phyloP scores from a whole-genome alignment of 2,329 filamentous ascomycete genomes.

The Ophiobolus disseminans region DNA sequence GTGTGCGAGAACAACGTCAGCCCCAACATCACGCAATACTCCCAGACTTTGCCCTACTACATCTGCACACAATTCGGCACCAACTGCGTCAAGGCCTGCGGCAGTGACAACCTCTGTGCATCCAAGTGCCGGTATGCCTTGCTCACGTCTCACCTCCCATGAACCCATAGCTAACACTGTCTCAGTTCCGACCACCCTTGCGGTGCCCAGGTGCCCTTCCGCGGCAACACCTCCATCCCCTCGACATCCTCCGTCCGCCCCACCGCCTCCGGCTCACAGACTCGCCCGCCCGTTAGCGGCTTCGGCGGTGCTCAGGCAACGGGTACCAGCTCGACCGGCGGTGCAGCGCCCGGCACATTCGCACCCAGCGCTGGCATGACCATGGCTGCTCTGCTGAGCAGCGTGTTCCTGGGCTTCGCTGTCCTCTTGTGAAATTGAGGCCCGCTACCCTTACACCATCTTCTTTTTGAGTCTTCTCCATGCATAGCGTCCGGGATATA shows the following conservation, averaged over 20 bases:
- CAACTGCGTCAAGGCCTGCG: slow-evolving; percentile 70
- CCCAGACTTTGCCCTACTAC: slow-evolving; percentile 79
- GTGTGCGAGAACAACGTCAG: slow-evolving; percentile 70
- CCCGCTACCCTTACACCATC: neutral
- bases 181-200: slow-evolving; percentile 68
- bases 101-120: slow-evolving; percentile 64
- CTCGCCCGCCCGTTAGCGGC: slow-evolving; percentile 42
- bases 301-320: slow-evolving; percentile 30
- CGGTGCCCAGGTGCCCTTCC: slow-evolving; percentile 70
- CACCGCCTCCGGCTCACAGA: slow-evolving; percentile 33
- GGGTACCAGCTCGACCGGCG: slow-evolving; percentile 13
- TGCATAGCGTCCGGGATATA: slow-evolving; percentile 21
- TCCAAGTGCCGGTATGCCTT: slow-evolving; percentile 60
- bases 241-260: slow-evolving; percentile 53
- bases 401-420: slow-evolving; percentile 66
- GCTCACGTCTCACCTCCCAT: neutral
- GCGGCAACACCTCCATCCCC: slow-evolving; percentile 63
- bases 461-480: no score
- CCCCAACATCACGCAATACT: slow-evolving; percentile 79
- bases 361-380: slow-evolving; percentile 65
- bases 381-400: slow-evolving; percentile 60
- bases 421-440: slow-evolving; percentile 39
- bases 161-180: slow-evolving; percentile 5
- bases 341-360: slow-evolving; percentile 52
- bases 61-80: slow-evolving; percentile 74